These are phyloP conservation scores for Bipolaris gigantea DNA, from an alignment of 2,329 filamentous ascomycete species.

Conservation along the genomic window DNA sequence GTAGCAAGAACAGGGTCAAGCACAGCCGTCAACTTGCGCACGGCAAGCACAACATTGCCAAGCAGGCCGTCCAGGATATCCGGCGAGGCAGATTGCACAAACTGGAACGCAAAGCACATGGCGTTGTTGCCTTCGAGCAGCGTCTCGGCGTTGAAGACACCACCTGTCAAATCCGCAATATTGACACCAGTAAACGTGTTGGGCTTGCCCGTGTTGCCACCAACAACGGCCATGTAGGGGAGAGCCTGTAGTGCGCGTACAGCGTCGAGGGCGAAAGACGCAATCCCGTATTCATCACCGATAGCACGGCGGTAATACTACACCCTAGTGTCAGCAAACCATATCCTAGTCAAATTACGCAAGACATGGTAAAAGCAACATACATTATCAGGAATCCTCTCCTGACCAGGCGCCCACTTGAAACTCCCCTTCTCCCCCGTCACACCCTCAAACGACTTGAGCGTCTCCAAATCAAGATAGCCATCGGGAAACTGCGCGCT, in stretches of 20 bases:
- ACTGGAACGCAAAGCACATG: constrained; percentile 24
- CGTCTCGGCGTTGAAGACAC: constrained; percentile 18
- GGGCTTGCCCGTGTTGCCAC: constrained; percentile 23
- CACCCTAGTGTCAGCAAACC: constrained; percentile 5
- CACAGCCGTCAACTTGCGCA: constrained; percentile 19
- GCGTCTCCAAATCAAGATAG: constrained; percentile 17
- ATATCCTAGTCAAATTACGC: background rate
- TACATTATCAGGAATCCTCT: constrained; percentile 27
- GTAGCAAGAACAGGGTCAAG: constrained; percentile 15
- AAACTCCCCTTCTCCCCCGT: constrained; percentile 23
- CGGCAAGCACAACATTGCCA: constrained; percentile 17
- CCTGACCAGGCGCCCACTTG: constrained; percentile 20
- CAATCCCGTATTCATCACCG: constrained; percentile 14
- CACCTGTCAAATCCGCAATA: constrained; percentile 21
- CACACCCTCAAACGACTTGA: constrained; percentile 24
- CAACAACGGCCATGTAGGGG: constrained; percentile 15
- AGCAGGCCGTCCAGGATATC: constrained; percentile 20
- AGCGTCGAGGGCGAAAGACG: background rate
- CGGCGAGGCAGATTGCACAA: constrained; percentile 11
- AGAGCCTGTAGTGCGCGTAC: constrained; percentile 11
- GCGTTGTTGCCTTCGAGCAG: constrained; percentile 23
- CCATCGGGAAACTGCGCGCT: constrained; percentile 23
- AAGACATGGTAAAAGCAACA: constrained; percentile 2
- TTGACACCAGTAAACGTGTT: constrained; percentile 27
- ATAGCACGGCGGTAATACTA: constrained; percentile 16